A percentile compares a stretch with the other conserved stretches of the same genome.
Evolutionary conservation across 345 rosid genomes (phyloP).

Genomic region (Lepidium africanum): DNA sequence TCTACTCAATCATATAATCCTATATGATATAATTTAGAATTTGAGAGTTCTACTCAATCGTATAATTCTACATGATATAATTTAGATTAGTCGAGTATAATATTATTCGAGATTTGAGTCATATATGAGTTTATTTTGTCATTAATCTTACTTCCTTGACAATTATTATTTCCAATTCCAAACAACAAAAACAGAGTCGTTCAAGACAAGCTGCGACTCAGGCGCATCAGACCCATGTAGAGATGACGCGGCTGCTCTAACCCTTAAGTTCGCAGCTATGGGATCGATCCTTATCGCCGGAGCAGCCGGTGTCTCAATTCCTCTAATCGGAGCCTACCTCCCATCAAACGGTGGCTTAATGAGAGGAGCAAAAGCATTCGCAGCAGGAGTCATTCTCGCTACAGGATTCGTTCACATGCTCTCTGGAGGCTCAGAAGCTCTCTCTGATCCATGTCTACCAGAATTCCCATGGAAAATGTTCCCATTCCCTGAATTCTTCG

Average conservation of each 20-base stretch:
- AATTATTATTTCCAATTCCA: too few species aligned
- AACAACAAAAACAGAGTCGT: slow-evolving; percentile 31
- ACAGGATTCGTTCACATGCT: slow-evolving; percentile 97
- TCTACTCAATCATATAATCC: too few species aligned
- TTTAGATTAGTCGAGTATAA: too few species aligned
- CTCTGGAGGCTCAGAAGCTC: slow-evolving; percentile 50
- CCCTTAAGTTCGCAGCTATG: slow-evolving; percentile 62
- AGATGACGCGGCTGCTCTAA: slow-evolving; percentile 49
- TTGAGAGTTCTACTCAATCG: too few species aligned
- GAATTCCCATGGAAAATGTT: slow-evolving; percentile 69
- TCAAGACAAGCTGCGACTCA: slow-evolving; percentile 32
- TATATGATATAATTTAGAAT: too few species aligned
- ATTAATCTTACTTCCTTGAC: too few species aligned
- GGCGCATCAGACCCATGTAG: slow-evolving; percentile 48
- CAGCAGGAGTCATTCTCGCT: slow-evolving; percentile 89
- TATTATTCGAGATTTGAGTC: too few species aligned
- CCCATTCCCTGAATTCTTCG: slow-evolving; percentile 80
- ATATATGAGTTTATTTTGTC: too few species aligned
- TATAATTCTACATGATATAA: too few species aligned
- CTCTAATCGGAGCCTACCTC: slow-evolving; percentile 62
- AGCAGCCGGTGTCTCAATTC: slow-evolving; percentile 55
- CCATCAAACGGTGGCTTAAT: slow-evolving; percentile 61
- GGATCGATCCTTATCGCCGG: slow-evolving; percentile 67
- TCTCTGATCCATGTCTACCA: slow-evolving; percentile 62
- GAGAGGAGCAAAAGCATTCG: slow-evolving; percentile 80